These are phyloP conservation scores for Cladosporium austrohemisphaericum DNA, from an alignment of 2,329 filamentous ascomycete species.

Conservation along the genomic window DNA sequence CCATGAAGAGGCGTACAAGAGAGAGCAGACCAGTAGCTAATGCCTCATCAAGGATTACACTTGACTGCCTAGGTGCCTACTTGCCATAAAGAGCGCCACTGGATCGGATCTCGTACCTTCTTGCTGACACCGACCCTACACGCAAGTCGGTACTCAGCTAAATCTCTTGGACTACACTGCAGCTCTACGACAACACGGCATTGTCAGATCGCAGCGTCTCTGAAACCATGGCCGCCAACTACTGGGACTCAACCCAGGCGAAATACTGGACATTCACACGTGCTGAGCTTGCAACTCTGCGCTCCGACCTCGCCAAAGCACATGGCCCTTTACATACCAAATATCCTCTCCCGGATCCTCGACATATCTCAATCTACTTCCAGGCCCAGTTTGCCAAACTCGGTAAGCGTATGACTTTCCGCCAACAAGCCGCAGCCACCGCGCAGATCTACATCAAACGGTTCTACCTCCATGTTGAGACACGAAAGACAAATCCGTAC, in stretches of 20 bases:
- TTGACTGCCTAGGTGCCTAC: too few species aligned
- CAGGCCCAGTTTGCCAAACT: constrained; percentile 81
- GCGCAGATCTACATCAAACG: constrained; percentile 92
- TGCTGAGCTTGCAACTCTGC: constrained; percentile 70
- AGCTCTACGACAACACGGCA: too few species aligned
- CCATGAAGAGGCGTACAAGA: too few species aligned
- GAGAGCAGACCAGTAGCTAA: too few species aligned
- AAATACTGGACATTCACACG: constrained; percentile 88
- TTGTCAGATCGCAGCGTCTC: too few species aligned
- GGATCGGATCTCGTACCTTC: too few species aligned
- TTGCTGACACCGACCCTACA: too few species aligned
- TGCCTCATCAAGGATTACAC: too few species aligned
- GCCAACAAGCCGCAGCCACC: constrained; percentile 90
- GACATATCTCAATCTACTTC: constrained; percentile 86
- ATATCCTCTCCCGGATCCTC: constrained; percentile 75
- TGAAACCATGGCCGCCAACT: constrained; percentile 90
- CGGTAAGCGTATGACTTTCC: constrained; percentile 75
- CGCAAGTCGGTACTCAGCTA: too few species aligned
- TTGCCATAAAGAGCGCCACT: too few species aligned
- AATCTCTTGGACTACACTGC: too few species aligned
- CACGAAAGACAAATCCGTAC: constrained; percentile 89
- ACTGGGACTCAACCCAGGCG: constrained; percentile 91
- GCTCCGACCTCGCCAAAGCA: constrained; percentile 68
- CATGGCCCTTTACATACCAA: constrained; percentile 70
- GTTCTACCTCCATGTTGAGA: constrained; percentile 87